Evolutionary conservation across 768 basidiomycete species (phyloP), one percentile per base, ranked within the genome.

Genomic region (Mycena chlorophos): DNA sequence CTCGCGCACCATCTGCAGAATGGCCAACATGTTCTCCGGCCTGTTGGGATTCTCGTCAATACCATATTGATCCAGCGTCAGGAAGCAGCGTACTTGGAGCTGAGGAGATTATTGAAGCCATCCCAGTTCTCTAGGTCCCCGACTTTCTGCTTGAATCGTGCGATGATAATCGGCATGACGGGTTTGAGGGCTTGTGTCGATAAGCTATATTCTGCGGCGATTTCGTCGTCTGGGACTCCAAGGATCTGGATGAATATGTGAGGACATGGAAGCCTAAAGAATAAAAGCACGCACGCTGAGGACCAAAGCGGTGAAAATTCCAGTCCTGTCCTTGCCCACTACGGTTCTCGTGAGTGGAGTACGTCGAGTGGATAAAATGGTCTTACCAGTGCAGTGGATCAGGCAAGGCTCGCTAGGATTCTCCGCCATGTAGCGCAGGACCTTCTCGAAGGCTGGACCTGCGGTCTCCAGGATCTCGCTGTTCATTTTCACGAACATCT

Each of bases 261-360:
- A 54, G 14, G 27, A 17, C 12, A n/a, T 38, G 47, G 17, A 30
- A 34, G 22, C 37, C 26, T n/a, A 28, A 25, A 14, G 29, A 16
- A 51, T n/a, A 29, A 43, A 26, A 39, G 22, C 54, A 29, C n/a
- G n/a, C 42, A 75, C 73, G 66, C 70, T 60, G 34, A 75, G 62
- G 6, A 76, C 60, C 10, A 75, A 52, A 19, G 74, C 74, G 10
- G 69, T 66, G 52, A 75, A 69, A 12, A 76, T 51, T 4, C 75
- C 77, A 4, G 76, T 77, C 27, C 78, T 61, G 63, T 79, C 76
- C 56, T 79, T 78, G 3, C 78, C 78, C 20, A 69, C 75, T 78
- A 46, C 5, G 19, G n/a, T n/a, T n/a, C n/a, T n/a, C n/a, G n/a
- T n/a, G n/a, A n/a, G n/a, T n/a, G n/a, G n/a, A n/a, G n/a, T n/a